A percentile compares a stretch with the other conserved stretches of the same genome.
These are phyloP conservation scores for Lepidium aucheri DNA, from an alignment of 345 rosid species.

Conservation along the genomic window DNA sequence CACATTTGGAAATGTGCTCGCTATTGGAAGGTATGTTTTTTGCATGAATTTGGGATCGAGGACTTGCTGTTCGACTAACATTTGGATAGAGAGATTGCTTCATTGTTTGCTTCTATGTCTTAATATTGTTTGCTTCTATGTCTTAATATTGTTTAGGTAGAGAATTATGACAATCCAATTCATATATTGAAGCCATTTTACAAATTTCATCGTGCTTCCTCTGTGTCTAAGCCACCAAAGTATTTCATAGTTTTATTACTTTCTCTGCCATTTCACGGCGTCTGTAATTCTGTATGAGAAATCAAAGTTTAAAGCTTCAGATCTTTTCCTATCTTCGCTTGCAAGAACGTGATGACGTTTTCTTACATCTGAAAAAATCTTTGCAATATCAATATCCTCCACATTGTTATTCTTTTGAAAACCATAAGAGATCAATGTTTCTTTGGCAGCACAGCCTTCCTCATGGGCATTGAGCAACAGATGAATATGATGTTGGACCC, in stretches of 20 bases:
- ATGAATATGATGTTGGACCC: constrained; percentile 86
- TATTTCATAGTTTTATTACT: not conserved
- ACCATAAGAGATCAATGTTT: constrained; percentile 21
- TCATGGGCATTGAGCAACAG: constrained; percentile 71
- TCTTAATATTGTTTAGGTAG: not conserved
- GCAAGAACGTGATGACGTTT: not conserved
- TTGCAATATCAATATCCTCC: not conserved
- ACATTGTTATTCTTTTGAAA: not conserved
- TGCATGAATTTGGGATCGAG: not conserved
- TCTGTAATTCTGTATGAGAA: not conserved
- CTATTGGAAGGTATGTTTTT: constrained; percentile 75
- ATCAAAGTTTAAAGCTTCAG: not conserved
- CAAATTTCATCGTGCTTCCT: not conserved
- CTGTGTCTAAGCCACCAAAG: not conserved
- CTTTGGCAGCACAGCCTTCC: constrained; percentile 94
- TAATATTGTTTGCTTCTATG: not conserved
- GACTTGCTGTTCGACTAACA: not conserved
- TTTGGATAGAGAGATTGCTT: not conserved
- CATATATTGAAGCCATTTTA: not conserved
- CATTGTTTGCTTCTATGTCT: not conserved
- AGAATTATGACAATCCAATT: not conserved
- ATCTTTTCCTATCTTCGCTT: not conserved
- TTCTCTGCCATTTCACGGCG: not conserved
- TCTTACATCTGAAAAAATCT: not conserved
- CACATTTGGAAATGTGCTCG: constrained; percentile 81